Evolutionary conservation across 768 basidiomycete genomes (phyloP), one percentile per base, ranked within the genome.

Genomic region (Pleurotus citrinopileatus): DNA sequence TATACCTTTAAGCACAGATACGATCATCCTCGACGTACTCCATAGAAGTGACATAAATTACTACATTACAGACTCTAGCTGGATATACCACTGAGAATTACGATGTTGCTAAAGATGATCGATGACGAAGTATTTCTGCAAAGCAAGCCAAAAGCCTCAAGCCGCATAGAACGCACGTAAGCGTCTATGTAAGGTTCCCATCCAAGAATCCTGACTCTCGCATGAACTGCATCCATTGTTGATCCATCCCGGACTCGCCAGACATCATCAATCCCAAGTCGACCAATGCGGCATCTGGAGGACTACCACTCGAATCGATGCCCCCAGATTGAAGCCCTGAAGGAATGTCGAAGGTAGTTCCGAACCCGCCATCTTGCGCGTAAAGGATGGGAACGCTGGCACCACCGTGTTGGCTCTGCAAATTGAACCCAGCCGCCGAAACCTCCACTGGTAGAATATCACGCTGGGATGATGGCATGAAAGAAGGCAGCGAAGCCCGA

Each of bases 191-290:
- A 3, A 51, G 48, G 3, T 22, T 51, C 23, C 17, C 71, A 58
- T 81, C 79, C 50, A 85, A 59, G 40, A 86, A 65, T 15, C 82
- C 83, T 8, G 81, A 78, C 53, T 84, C 80, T 32, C 78, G 76
- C 79, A 88, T 84, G 59, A 87, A 80, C 7, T 77, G 75, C 62
- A 73, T 76, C 86, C 86, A 88, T 60, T 81, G 81, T 51, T 85
- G 81, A 57, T 84, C 82, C 63, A 84, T 81, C 9, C 76, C 75
- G n/a, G 77, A 77, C 48, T 84, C 81, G 22, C 81, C 81, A 17
- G 77, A 70, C 64, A 80, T 74, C 63, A 82, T 74, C 72, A 80
- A 70, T 4, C 76, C 79, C 38, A 79, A 59, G 45, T 75, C 74
- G 25, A 71, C 65, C 13, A 76, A 54, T 27, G 63, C 67, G 26